These are phyloP conservation scores for Pestalotiopsis sp. DNA, from an alignment of 2,329 filamentous ascomycete species.

Conservation along the genomic window DNA sequence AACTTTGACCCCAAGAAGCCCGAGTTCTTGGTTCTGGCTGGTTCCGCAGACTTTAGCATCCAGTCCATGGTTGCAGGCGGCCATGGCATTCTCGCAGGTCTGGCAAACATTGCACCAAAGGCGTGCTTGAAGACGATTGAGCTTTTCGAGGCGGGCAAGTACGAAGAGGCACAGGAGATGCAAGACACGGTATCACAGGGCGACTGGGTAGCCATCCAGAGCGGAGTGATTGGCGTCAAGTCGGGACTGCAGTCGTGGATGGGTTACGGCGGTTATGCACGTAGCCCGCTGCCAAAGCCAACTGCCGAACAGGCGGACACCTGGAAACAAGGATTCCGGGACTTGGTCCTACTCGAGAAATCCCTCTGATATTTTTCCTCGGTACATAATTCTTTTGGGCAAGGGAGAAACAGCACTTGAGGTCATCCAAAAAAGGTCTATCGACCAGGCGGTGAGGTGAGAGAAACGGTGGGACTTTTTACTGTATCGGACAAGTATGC, in stretches of 20 bases:
- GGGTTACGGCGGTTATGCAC: constrained; percentile 65
- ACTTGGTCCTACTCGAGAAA: constrained; percentile 55
- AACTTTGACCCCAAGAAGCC: constrained; percentile 37
- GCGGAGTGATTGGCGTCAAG: constrained; percentile 74
- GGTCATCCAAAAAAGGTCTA: background rate
- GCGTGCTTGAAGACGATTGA: constrained; percentile 64
- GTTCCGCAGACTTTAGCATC: constrained; percentile 73
- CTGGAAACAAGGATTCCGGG: constrained; percentile 60
- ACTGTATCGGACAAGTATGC: background rate
- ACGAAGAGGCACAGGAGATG: constrained; percentile 62
- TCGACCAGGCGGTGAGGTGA: background rate
- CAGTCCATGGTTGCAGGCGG: constrained; percentile 70
- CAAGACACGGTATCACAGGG: constrained; percentile 69
- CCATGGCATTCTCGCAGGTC: constrained; percentile 71
- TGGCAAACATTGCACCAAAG: constrained; percentile 72
- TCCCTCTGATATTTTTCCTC: constrained; percentile 36
- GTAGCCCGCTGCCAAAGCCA: constrained; percentile 54
- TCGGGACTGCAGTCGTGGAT: constrained; percentile 66
- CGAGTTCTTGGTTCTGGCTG: constrained; percentile 71
- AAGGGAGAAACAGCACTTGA: background rate
- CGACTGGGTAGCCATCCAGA: constrained; percentile 74
- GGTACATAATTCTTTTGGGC: background rate
- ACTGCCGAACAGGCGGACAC: constrained; percentile 47
- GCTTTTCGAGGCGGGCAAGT: constrained; percentile 59
- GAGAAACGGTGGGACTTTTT: too few species aligned